Percentiles rank a stretch among this genome's conserved stretches.
These are phyloP conservation scores for Ophiostoma ulmi DNA, from an alignment of 2,329 filamentous ascomycete species.

Conservation along the genomic window DNA sequence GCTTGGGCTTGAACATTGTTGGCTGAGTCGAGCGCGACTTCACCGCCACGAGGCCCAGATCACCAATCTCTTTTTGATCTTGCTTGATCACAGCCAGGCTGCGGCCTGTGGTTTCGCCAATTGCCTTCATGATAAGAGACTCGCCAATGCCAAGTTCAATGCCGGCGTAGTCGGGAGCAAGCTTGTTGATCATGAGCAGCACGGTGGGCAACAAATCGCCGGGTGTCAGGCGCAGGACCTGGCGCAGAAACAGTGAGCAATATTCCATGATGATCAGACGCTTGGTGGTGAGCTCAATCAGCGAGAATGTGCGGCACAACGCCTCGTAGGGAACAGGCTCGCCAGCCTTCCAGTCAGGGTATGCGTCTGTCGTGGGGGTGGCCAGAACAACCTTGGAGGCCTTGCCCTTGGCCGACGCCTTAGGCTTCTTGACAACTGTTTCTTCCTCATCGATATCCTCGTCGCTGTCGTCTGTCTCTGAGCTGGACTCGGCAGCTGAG, in stretches of 20 bases:
- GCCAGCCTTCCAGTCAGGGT: slow-evolving; percentile 88
- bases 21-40: slow-evolving; percentile 93
- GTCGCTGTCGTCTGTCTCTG: slow-evolving; percentile 29
- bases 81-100: slow-evolving; percentile 85
- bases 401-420: slow-evolving; percentile 53
- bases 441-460: slow-evolving; percentile 44
- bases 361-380: slow-evolving; percentile 72
- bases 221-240: slow-evolving; percentile 88
- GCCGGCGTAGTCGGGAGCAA: slow-evolving; percentile 92
- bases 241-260: slow-evolving; percentile 83
- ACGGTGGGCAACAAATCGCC: slow-evolving; percentile 82
- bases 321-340: slow-evolving; percentile 90
- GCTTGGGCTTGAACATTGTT: slow-evolving; percentile 97
- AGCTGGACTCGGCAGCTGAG: slow-evolving; percentile 37
- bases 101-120: slow-evolving; percentile 88
- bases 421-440: slow-evolving; percentile 54
- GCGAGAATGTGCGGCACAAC: slow-evolving; percentile 87
- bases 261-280: slow-evolving; percentile 81
- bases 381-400: slow-evolving; percentile 69
- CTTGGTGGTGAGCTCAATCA: slow-evolving; percentile 92
- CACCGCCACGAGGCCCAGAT: slow-evolving; percentile 87
- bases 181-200: slow-evolving; percentile 94
- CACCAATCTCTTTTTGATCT: slow-evolving; percentile 93
- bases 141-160: slow-evolving; percentile 98
- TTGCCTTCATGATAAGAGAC: slow-evolving; percentile 97